Evolutionary conservation across 805 yeast species (phyloP).

Genomic region (Nakazawaea pomicola): DNA sequence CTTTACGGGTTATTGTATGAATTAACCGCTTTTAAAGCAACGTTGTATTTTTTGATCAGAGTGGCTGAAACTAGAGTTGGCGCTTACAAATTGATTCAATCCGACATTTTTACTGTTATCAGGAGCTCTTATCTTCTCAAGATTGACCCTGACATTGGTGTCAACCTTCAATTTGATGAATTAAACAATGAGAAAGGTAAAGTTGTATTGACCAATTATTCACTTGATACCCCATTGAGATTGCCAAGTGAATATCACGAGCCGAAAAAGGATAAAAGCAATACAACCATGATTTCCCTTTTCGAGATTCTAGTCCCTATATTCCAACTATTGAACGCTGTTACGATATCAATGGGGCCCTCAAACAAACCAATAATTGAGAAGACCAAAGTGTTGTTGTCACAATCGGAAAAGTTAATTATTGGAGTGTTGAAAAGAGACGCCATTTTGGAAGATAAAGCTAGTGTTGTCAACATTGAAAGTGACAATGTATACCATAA

Average conservation of each 20-base stretch:
- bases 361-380: slow-evolving; percentile 55
- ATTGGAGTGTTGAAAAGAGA: slow-evolving; percentile 55
- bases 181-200: slow-evolving; percentile 19
- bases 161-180: slow-evolving; percentile 44
- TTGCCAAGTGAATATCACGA: slow-evolving; percentile 18
- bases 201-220: slow-evolving; percentile 38
- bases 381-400: slow-evolving; percentile 47
- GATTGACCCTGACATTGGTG: slow-evolving; percentile 78
- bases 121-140: slow-evolving; percentile 50
- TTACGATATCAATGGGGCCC: slow-evolving; percentile 72
- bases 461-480: not conserved
- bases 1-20: slow-evolving; percentile 62
- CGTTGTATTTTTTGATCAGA: slow-evolving; percentile 62
- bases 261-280: slow-evolving; percentile 16
- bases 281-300: slow-evolving; percentile 35
- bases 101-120: slow-evolving; percentile 63
- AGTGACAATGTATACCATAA: slow-evolving; percentile 8
- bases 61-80: slow-evolving; percentile 76
- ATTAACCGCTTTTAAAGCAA: slow-evolving; percentile 69
- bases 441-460: slow-evolving; percentile 16
- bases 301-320: slow-evolving; percentile 69
- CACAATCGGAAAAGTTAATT: slow-evolving; percentile 48
- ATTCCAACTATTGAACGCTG: slow-evolving; percentile 65
- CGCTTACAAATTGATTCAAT: slow-evolving; percentile 68
- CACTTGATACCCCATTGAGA: slow-evolving; percentile 47